Evolutionary conservation across 352 stramenopile species (phyloP), one percentile per base, ranked within the genome.

Genomic region (Phytophthora vignae): DNA sequence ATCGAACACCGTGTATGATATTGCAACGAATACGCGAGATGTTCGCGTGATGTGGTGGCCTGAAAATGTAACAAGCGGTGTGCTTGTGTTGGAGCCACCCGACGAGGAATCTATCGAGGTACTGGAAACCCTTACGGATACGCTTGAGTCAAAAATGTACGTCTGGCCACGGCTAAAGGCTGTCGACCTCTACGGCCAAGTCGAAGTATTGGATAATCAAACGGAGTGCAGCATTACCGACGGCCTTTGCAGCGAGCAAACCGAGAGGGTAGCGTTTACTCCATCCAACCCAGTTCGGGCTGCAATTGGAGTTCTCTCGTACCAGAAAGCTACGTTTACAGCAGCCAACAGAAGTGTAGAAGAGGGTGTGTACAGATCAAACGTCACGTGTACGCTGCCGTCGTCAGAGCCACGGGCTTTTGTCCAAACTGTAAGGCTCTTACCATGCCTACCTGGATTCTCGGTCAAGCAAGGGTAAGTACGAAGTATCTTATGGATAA

Each of bases 41-140:
- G 82, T 91, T 4, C 62, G 78, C 8, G 70, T 87, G 5, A 66
- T 86, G 56, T 93, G 85, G 85, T 93, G 85, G 85, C 85, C 85
- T 9, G 31, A 52, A 0, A 83, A 76, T 11, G 72, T 87, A 12
- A 84, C 73, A 1, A 88, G 76, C 56, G 82, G 82, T 0, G 57
- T 90, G 0, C 9, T 52, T 6, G 70, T 77, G 0, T 59, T 93
- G 21, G 78, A 91, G 48, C 67, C 57, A 4, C 59, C 76, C 0
- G 83, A 91, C 29, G 80, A 90, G 44, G 82, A 87, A n/a, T 85
- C 82, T 0, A 85, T 87, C 59, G 62, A 77, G 1, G 38, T 53
- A 3, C 66, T 91, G 12, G 44, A 79, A 0, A 21, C 67, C 0
- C 63, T 67, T 0, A 77, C 78, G 17, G 27, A 61, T n/a, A 88